Evolutionary conservation across 768 basidiomycete species (phyloP).

Genomic region (Mycena haematopus): DNA sequence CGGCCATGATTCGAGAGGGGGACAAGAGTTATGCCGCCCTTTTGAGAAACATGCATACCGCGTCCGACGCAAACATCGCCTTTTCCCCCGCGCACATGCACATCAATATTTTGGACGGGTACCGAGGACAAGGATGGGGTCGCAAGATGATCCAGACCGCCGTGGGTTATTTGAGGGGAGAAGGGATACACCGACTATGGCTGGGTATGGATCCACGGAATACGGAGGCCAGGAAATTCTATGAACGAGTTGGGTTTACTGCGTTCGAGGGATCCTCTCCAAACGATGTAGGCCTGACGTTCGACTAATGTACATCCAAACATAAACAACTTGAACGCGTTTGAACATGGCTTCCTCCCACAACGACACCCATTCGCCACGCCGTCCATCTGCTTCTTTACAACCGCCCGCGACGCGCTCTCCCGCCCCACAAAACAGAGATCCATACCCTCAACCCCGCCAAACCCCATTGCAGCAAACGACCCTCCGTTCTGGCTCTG

Average conservation of each 20-base stretch:
- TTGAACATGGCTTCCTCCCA: conserved; percentile 8
- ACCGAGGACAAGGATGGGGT: conserved; percentile 79
- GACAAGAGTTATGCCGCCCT: conserved; percentile 54
- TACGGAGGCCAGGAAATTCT: conserved; percentile 63
- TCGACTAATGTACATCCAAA: conserved; percentile 39
- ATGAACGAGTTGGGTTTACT: conserved; percentile 66
- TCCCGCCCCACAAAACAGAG: conserved; percentile 10
- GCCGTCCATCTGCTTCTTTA: conserved; percentile 6
- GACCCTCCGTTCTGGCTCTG: conserved; percentile 25
- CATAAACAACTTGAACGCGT: conserved; percentile 3
- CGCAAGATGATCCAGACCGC: conserved; percentile 62
- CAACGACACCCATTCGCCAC: conserved; percentile 11
- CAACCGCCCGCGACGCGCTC: conserved; percentile 12
- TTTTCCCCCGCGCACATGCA: conserved; percentile 81
- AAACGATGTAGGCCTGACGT: conserved; percentile 60
- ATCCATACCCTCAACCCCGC: conserved; percentile 12
- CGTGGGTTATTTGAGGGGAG: conserved; percentile 57
- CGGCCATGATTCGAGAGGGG: conserved; percentile 42
- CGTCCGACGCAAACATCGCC: conserved; percentile 58
- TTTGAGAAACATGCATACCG: conserved; percentile 48
- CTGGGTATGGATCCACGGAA: conserved; percentile 74
- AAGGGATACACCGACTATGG: conserved; percentile 64
- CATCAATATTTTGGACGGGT: conserved; percentile 70
- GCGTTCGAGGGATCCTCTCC: conserved; percentile 58
- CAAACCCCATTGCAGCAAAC: conserved; percentile 25